These are phyloP conservation scores for Monascus purpureus DNA, from an alignment of 495 filamentous ascomycete genomes.

Conservation along the genomic window DNA sequence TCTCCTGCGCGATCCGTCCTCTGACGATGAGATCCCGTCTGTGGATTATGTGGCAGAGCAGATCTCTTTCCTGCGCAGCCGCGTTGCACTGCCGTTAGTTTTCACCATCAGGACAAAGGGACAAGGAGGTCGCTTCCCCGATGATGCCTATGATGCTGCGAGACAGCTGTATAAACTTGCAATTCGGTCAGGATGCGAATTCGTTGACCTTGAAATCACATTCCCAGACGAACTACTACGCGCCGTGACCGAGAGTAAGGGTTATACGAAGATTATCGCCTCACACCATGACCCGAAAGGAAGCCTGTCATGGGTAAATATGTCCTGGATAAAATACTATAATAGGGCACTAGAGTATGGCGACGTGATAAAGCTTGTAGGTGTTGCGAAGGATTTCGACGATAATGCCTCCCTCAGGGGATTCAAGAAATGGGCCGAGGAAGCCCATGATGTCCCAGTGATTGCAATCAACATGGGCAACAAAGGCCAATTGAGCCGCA, in stretches of 20 bases:
- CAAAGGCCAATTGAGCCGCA: constrained; percentile 73
- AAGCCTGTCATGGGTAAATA: constrained; percentile 72
- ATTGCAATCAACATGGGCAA: constrained; percentile 97
- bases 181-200: constrained; percentile 73
- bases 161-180: constrained; percentile 63
- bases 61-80: constrained; percentile 62
- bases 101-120: constrained; percentile 80
- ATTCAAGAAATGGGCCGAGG: constrained; percentile 65
- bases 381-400: constrained; percentile 57
- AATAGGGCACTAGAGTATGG: constrained; percentile 77
- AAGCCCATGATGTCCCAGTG: constrained; percentile 59
- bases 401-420: constrained; percentile 77
- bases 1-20: constrained; percentile 61
- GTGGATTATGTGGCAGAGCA: constrained; percentile 69
- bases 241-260: constrained; percentile 51
- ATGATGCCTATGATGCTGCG: constrained; percentile 54
- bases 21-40: constrained; percentile 42
- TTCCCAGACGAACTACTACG: constrained; percentile 62
- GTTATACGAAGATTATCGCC: constrained; percentile 71
- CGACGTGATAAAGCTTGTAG: constrained; percentile 90
- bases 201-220: constrained; percentile 84
- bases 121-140: constrained; percentile 83
- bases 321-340: constrained; percentile 75
- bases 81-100: constrained; percentile 70
- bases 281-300: constrained; percentile 85